phyloP scores from a whole-genome alignment of 345 rosid genomes.

The Rhizophora apiculata region DNA sequence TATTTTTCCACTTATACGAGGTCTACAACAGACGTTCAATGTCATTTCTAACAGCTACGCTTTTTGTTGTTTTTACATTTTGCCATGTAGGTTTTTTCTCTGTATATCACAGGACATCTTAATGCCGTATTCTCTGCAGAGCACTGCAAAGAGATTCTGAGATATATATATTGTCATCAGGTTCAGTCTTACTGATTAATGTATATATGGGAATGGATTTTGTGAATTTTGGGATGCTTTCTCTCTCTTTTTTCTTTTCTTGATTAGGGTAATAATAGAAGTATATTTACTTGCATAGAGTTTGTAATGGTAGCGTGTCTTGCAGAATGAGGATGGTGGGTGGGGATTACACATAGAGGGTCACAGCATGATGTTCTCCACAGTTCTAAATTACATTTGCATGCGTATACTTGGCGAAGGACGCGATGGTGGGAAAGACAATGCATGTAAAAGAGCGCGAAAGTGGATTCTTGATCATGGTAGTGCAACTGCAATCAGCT shows the following conservation, averaged over 20 bases:
- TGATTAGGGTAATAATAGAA: too few relatives aligned
- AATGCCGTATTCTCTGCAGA: slow-evolving; percentile 10
- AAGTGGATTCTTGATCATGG: slow-evolving; percentile 26
- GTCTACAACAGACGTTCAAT: too few relatives aligned
- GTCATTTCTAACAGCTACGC: too few relatives aligned
- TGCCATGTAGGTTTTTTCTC: slow-evolving; percentile 10
- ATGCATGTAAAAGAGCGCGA: slow-evolving; percentile 21
- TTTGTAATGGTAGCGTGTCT: too few relatives aligned
- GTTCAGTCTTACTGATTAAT: neutral
- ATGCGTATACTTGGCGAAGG: slow-evolving; percentile 23
- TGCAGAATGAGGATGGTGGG: slow-evolving; percentile 27
- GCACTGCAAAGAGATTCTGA: slow-evolving; percentile 19
- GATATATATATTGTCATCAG: slow-evolving; percentile 22
- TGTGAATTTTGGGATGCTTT: too few relatives aligned
- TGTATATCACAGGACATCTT: slow-evolving; percentile 25
- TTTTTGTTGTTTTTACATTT: too few relatives aligned
- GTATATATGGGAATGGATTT: too few relatives aligned
- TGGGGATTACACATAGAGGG: slow-evolving; percentile 29
- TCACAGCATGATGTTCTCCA: slow-evolving; percentile 29
- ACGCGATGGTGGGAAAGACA: slow-evolving; percentile 12
- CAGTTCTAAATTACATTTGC: slow-evolving; percentile 22
- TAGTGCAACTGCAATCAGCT: slow-evolving; percentile 18
- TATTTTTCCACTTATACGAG: too few relatives aligned
- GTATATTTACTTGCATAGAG: too few relatives aligned
- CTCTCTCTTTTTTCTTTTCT: too few relatives aligned